Conservation (phyloP, 805 yeast species). For the Clavispora fructus region DNA sequence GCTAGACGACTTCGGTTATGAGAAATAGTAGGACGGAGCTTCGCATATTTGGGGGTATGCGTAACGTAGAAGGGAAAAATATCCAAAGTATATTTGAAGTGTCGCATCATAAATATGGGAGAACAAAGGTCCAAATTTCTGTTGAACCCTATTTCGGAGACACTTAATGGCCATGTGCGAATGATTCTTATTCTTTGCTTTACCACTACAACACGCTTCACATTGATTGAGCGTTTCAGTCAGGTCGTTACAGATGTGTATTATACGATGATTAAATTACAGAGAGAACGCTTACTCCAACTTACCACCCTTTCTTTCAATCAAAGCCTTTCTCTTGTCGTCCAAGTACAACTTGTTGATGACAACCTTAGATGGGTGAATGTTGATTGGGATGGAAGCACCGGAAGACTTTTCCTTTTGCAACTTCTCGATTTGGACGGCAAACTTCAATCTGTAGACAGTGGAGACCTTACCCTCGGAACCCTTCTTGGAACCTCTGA, state of each 20-base stretch:
- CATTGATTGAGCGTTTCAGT: not conserved
- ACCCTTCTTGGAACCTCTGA: constrained; percentile 99
- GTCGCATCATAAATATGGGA: no score
- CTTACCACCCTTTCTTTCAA: constrained; percentile 97
- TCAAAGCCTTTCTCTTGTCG: constrained; percentile 97
- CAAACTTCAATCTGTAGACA: constrained; percentile 97
- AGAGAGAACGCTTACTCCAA: constrained; percentile 57
- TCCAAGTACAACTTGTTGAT: constrained; percentile 97
- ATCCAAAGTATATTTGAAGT: no score
- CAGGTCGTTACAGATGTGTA: constrained; percentile 10
- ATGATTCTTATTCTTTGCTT: no score
- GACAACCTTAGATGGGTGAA: constrained; percentile 98
- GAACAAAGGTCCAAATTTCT: no score
- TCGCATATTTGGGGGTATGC: no score
- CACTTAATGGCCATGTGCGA: no score
- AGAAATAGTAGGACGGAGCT: not conserved
- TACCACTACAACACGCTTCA: no score
- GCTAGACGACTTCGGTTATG: not conserved
- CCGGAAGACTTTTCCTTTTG: constrained; percentile 97
- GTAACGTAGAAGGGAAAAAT: no score
- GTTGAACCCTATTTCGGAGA: no score
- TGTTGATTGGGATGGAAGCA: constrained; percentile 93
- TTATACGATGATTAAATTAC: constrained; percentile 19
- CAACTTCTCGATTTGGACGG: constrained; percentile 95
- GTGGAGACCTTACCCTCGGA: constrained; percentile 97